Evolutionary conservation across 352 stramenopile genomes (phyloP), one percentile per base, ranked within the genome.

Genomic region (Phytopythium litorale): DNA sequence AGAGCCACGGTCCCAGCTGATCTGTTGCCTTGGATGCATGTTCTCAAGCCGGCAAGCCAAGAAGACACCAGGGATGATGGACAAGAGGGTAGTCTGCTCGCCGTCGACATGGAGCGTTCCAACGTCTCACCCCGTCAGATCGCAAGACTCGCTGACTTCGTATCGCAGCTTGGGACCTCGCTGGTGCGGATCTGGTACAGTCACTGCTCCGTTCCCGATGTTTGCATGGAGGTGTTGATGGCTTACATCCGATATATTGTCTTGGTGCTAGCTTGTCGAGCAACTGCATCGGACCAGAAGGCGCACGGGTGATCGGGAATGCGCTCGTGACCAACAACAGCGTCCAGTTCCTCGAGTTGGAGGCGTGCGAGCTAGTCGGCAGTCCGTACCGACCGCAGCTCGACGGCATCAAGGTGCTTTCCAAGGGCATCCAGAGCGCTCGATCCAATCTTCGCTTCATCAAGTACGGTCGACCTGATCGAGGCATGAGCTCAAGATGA

Each of bases 301-400:
- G 81, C 2, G 77, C 69, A 18, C 37, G 54, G 21, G 21, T 83
- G 11, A 62, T 91, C 0, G 81, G 81, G 6, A 72, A 65, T 9
- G 79, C 81, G 8, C 65, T 91, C 16, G 54, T 88, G 50, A 88
- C 76, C 25, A 91, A 91, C 70, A 84, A 86, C 48, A 68, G 70
- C 16, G 32, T 91, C 18, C 72, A 89, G 19, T 70, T 83, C 28
- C 63, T 91, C n/a, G 72, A 87, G 35, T 58, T 91, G 7, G 71
- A 82, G 23, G 38, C 67, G 2, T 89, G 77, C 21, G 76, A 86
- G 1, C 71, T 89, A 42, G 61, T 77, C 18, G 78, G 79, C 0
- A 89, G 68, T 50, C 59, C 68, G 33, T 86, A 87, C 38, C 78
- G 81, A 1, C 79, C 79, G 15, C 64, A 81, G 30, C 64, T 77